Base-by-base conservation (phyloP, 2,329 filamentous ascomycete genomes). In the Acephala macrosclerotiorum region DNA sequence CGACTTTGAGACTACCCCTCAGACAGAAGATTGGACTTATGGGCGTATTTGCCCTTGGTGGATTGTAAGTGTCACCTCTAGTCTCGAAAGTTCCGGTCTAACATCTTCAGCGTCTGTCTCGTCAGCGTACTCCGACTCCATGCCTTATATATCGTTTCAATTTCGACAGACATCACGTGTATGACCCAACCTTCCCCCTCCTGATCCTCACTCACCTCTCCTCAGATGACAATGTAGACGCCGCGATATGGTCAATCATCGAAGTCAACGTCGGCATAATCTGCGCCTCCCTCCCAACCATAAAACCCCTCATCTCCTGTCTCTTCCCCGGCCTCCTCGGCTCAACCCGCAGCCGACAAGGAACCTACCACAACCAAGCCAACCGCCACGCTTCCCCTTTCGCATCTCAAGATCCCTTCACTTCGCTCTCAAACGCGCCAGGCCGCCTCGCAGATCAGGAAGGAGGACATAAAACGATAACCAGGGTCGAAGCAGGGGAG, bases 271-370 rank as follows among this genome's bases (percentile, higher is more conserved):
- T 73, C 8, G 81, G 79, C 18, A 81, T 83, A 22, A 76, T 77
- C 42, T 81, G 76, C 11, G 88, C 84, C 55, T 90, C 86, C 66
- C 87, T 90, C 0, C 89, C 88, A 33, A 87, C 85, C 33, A 76
- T 90, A 66, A 90, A 90, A 74, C 87, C 89, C 0, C 76, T 91
- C 12, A 84, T 72, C 36, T 45, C 58, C 0, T 42, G 62, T 4
- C 26, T 62, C 38, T 71, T 71, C 49, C 69, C 69, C 4, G 38
- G 45, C 9, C 57, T 69, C 35, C 60, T 68, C 20, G 49, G 53
- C 14, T 61, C 61, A 26, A 60, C 45, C 29, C 58, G 51, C 51
- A 61, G 40, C 51, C 51, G n/a, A 16, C 49, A 58, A 29, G 58
- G 38, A 16, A 29, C 47, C 11, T 55, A 45, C 20, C 57, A 55